These are phyloP conservation scores for Cordyceps cicadae DNA, from an alignment of 2,329 filamentous ascomycete genomes.

Conservation along the genomic window DNA sequence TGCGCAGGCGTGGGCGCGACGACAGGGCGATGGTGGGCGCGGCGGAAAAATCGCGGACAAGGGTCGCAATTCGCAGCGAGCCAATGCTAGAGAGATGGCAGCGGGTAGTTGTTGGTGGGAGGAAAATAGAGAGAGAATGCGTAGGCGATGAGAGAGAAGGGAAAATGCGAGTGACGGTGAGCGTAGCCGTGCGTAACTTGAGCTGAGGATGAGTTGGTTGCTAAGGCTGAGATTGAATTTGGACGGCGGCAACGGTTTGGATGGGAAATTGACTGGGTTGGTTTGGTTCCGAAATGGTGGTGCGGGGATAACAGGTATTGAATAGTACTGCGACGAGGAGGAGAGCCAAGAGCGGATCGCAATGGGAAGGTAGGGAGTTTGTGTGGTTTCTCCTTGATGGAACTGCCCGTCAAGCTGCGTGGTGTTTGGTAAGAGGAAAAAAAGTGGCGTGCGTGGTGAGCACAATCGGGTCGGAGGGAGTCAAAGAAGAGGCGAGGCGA, in stretches of 20 bases:
- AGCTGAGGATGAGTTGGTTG: not conserved
- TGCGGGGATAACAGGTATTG: not conserved
- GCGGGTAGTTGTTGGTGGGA: not conserved
- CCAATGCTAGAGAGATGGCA: not conserved
- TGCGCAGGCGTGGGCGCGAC: not conserved
- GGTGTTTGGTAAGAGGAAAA: not conserved
- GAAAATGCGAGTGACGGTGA: not conserved
- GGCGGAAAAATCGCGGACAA: slow-evolving; percentile 6
- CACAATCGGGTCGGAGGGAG: too few species aligned
- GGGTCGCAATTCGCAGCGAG: not conserved
- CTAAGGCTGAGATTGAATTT: slow-evolving; percentile 3
- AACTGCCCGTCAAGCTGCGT: not conserved
- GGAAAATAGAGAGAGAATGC: not conserved
- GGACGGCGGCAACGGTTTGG: not conserved
- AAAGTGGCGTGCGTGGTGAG: not conserved
- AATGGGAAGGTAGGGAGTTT: not conserved
- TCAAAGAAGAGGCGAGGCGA: too few species aligned
- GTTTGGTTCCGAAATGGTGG: not conserved
- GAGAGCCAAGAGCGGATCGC: not conserved
- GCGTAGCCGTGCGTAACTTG: not conserved
- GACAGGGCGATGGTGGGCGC: not conserved
- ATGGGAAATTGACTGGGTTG: not conserved
- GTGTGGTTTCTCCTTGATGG: not conserved
- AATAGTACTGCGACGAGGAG: not conserved
- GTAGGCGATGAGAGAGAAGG: not conserved